Evolutionary conservation across 2,329 filamentous ascomycete genomes (phyloP), one percentile per base, ranked within the genome.

Genomic region (Tolypocladium guangdongense): DNA sequence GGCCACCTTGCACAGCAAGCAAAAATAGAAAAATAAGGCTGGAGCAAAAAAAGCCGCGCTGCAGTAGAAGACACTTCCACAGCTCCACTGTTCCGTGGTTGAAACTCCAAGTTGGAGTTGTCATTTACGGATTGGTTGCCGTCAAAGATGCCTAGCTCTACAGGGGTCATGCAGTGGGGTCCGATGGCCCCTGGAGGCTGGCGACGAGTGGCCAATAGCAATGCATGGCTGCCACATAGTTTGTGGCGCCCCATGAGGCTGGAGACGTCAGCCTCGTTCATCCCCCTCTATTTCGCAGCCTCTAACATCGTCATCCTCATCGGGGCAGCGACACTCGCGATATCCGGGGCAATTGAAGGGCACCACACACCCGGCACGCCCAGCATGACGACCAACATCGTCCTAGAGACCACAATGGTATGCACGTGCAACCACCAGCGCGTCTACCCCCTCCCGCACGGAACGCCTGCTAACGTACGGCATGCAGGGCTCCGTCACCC

Each of bases 381-480:
- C 60, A 71, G 55, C 48, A 92, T 93, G 88, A 77, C 87, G 32
- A 90, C 87, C 55, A 83, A 88, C 62, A 81, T 96, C 55, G 74
- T 84, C 11, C 80, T 96, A 51, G 88, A 95, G 61, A 96, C 92
- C 54, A 85, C 86, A 53, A 89, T 96, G 86, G 90, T 88, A 76
- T 54, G 68, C 53, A 16, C 12, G 3, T 7, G 10, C 3, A 4
- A 10, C 10, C 18, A 8, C 7, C 16, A 12, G 18, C 43, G 2
- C 43, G 12, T 20, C 51, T 3, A 16, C 6, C 12, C 12, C 30
- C 48, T 11, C 32, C 32, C 32, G 10, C 32, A 11, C 32, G 16
- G 2, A 2, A n/a, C 18, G 18, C 43, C 24, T 4, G 27, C 43
- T 47, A 12, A 47, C 43, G 4, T 12, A 0, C 27, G 5, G 4